Evolutionary conservation across 495 filamentous ascomycete genomes (phyloP).

Genomic region (Daldinia grandis): DNA sequence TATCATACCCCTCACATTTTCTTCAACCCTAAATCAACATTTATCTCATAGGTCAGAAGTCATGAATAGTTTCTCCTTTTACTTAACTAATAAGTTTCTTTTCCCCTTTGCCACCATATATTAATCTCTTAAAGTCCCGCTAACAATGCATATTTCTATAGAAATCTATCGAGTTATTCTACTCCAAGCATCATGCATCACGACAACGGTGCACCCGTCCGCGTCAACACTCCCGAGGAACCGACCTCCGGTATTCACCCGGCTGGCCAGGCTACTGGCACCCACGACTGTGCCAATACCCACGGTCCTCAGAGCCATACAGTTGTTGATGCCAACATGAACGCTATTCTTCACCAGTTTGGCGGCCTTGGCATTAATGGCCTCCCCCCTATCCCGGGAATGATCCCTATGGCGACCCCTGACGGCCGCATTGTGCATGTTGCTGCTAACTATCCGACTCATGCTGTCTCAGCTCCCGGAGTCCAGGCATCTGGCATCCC

Average conservation of each 20-base stretch:
- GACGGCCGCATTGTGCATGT: slow-evolving; percentile 51
- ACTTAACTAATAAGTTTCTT: background rate
- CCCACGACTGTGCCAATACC: slow-evolving; percentile 27
- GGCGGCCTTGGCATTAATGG: slow-evolving; percentile 41
- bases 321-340: slow-evolving; percentile 36
- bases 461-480: slow-evolving; percentile 21
- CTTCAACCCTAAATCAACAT: background rate
- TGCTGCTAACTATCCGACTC: slow-evolving; percentile 39
- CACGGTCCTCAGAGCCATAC: slow-evolving; percentile 23
- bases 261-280: slow-evolving; percentile 15
- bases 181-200: slow-evolving; percentile 16
- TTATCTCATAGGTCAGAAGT: background rate
- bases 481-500: slow-evolving; percentile 30
- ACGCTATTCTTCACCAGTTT: slow-evolving; percentile 46
- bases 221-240: slow-evolving; percentile 7
- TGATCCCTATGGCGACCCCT: slow-evolving; percentile 45
- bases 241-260: slow-evolving; percentile 3
- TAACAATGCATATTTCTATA: slow-evolving; percentile 6
- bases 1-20: background rate
- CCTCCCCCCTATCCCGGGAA: slow-evolving; percentile 27
- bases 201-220: slow-evolving; percentile 9
- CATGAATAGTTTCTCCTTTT: background rate
- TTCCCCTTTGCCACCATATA: background rate
- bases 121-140: background rate
- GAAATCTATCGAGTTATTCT: slow-evolving; percentile 19